Conservation (phyloP, 73 alveolate genomes). For the Paramecium sonneborni region DNA sequence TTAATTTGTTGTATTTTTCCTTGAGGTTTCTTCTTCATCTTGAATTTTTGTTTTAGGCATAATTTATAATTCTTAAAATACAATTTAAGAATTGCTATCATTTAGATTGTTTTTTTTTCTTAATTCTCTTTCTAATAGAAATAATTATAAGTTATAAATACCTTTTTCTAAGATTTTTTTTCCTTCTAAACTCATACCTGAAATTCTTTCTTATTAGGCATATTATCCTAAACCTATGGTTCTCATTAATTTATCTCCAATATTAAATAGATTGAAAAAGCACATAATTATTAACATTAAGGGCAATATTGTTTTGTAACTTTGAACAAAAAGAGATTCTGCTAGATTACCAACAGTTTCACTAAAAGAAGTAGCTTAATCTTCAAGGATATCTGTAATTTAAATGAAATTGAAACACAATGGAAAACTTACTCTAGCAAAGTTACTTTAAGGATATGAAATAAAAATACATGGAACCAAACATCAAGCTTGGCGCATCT, state of each 20-base stretch:
- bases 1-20: background rate
- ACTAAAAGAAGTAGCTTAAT: slow-evolving; percentile 17
- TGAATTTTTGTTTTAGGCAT: background rate
- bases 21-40: background rate
- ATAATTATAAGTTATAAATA: background rate
- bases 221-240: slow-evolving; percentile 41
- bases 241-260: slow-evolving; percentile 31
- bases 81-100: background rate
- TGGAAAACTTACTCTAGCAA: slow-evolving; percentile 63
- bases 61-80: background rate
- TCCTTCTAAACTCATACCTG: slow-evolving; percentile 10
- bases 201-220: background rate
- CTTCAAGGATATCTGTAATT: background rate
- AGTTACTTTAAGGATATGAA: background rate
- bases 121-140: background rate
- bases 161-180: slow-evolving; percentile 3
- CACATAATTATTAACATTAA: slow-evolving; percentile 22
- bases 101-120: background rate
- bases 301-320: slow-evolving; percentile 7
- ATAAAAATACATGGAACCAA: slow-evolving; percentile 38
- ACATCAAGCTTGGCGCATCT: slow-evolving; percentile 66
- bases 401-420: slow-evolving; percentile 47
- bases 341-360: background rate
- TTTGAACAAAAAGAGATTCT: background rate
- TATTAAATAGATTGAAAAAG: slow-evolving; percentile 28